phyloP scores from a whole-genome alignment of 208 protist genomes.

The Wallacemonas rigidus region DNA sequence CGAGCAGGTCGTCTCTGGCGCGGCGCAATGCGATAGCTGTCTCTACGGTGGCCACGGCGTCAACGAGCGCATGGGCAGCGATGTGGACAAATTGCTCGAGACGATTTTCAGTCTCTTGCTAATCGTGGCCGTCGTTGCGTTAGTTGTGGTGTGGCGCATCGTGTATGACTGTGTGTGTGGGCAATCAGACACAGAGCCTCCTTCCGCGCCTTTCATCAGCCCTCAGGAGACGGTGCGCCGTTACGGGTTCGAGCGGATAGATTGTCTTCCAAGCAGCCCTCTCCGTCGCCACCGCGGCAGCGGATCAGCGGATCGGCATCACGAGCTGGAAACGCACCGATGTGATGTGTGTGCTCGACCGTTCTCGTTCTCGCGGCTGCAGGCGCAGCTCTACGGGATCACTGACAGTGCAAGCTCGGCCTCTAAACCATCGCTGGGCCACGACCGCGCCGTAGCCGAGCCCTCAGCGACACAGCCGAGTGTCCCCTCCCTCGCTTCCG shows the following conservation, averaged over 20 bases:
- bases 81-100: constrained; percentile 25
- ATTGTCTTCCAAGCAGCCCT: constrained; percentile 22
- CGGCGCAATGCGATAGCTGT: constrained; percentile 30
- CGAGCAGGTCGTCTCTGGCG: constrained; percentile 21
- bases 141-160: constrained; percentile 23
- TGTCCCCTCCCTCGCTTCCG: too few relatives aligned
- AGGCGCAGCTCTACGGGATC: not conserved
- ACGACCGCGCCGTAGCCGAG: not conserved
- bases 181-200: not conserved
- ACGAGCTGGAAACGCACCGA: not conserved
- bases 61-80: constrained; percentile 26
- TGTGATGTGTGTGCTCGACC: not conserved
- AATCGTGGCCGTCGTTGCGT: constrained; percentile 26
- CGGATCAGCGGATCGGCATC: not conserved
- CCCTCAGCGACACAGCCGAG: too few relatives aligned
- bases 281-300: constrained; percentile 1
- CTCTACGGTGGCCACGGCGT: constrained; percentile 33
- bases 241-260: constrained; percentile 42
- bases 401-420: constrained; percentile 3
- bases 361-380: not conserved
- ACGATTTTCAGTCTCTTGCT: constrained; percentile 31
- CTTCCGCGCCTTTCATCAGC: not conserved
- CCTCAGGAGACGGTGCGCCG: constrained; percentile 41
- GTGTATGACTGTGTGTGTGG: constrained; percentile 22
- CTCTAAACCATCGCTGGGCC: not conserved